Percentiles rank a stretch among this genome's conserved stretches.
Conservation (phyloP, 352 stramenopile genomes). For the Globisporangium okanoganense region DNA sequence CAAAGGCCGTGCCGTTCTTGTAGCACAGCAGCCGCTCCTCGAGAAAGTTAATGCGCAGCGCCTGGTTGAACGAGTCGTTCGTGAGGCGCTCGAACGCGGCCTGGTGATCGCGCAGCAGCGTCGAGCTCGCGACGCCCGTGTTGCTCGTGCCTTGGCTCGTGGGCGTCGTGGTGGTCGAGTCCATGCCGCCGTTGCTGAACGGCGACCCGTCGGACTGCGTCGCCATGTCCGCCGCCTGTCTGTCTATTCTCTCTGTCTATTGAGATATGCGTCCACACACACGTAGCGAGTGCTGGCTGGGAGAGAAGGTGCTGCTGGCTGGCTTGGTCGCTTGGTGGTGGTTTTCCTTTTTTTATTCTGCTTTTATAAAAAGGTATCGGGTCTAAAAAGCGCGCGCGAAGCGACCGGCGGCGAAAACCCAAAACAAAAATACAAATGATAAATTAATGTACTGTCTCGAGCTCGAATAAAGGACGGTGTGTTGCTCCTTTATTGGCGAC, state of each 20-base stretch:
- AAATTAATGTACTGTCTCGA: neutral
- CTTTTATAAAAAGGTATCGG: neutral
- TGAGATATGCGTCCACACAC: neutral
- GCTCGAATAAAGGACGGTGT: neutral
- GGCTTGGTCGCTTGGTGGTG: neutral
- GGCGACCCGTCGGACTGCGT: slow-evolving; percentile 3
- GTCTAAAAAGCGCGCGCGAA: neutral
- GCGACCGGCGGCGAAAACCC: neutral
- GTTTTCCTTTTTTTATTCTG: too few relatives aligned
- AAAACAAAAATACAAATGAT: neutral
- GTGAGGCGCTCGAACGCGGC: slow-evolving; percentile 41
- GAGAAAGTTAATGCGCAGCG: slow-evolving; percentile 31
- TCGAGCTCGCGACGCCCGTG: neutral
- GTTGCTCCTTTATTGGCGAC: too few relatives aligned
- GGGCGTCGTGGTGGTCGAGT: slow-evolving; percentile 5
- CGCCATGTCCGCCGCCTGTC: neutral
- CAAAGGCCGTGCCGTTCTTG: slow-evolving; percentile 58
- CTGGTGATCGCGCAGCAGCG: slow-evolving; percentile 16
- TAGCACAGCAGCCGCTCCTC: slow-evolving; percentile 62
- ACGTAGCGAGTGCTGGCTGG: neutral
- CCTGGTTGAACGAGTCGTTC: slow-evolving; percentile 56
- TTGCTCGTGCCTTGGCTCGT: neutral
- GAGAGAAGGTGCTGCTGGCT: neutral
- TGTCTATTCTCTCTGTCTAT: neutral
- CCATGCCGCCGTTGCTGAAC: slow-evolving; percentile 1